Conservation (phyloP, 2,329 filamentous ascomycete species). For the Scolecobasidium constrictum region DNA sequence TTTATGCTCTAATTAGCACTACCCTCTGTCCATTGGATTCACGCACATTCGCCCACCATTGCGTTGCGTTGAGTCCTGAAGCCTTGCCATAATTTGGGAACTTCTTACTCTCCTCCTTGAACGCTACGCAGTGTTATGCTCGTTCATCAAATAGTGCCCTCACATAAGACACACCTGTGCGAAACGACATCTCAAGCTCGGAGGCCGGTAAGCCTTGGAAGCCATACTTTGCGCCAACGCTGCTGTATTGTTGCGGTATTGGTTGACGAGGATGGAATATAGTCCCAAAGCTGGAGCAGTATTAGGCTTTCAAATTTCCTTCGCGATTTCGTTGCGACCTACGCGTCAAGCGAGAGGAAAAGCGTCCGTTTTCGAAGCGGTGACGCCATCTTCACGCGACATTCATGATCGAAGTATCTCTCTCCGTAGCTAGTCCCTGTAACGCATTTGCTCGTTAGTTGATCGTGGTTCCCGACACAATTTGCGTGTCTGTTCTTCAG, state of each 20-base stretch:
- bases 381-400: not conserved
- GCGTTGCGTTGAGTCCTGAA: slow-evolving; percentile 34
- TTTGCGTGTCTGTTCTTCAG: too few species aligned
- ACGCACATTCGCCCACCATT: slow-evolving; percentile 47
- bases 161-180: slow-evolving; percentile 20
- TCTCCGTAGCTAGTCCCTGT: too few species aligned
- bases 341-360: not conserved
- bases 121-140: slow-evolving; percentile 26
- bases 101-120: slow-evolving; percentile 33
- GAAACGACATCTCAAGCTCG: slow-evolving; percentile 30
- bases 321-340: not conserved
- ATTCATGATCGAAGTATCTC: not conserved
- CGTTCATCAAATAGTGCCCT: not conserved
- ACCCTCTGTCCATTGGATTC: not conserved
- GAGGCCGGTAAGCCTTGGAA: slow-evolving; percentile 31
- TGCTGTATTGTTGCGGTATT: slow-evolving; percentile 43
- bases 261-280: slow-evolving; percentile 43
- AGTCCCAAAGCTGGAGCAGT: slow-evolving; percentile 46
- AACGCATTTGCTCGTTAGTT: too few species aligned
- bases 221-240: slow-evolving; percentile 41
- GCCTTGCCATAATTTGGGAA: slow-evolving; percentile 51
- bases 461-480: too few species aligned
- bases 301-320: too few species aligned
- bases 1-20: too few species aligned
- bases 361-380: not conserved